Percentiles rank a stretch among this genome's conserved stretches.
Conservation (phyloP, 2,329 filamentous ascomycete genomes). For the Arthrobotrys conoides region DNA sequence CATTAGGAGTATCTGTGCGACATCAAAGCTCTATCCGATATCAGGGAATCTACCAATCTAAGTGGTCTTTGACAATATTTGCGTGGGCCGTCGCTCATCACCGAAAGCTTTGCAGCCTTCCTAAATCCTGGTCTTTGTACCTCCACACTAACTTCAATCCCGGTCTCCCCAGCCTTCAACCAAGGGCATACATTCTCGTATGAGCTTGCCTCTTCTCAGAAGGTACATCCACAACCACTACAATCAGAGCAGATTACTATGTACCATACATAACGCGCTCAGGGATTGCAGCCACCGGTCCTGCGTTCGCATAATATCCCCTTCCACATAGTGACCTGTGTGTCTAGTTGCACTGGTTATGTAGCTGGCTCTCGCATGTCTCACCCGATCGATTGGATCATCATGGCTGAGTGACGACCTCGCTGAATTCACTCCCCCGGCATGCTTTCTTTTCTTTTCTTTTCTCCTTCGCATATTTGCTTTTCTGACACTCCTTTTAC, state of each 20-base stretch:
- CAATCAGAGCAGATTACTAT: conserved; percentile 24
- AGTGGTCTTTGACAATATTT: conserved; percentile 15
- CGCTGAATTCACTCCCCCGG: conserved; percentile 55
- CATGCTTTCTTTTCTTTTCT: conserved; percentile 59
- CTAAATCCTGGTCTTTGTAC: conserved; percentile 44
- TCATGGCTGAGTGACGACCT: conserved; percentile 60
- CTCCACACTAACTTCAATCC: conserved; percentile 55
- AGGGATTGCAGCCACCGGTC: conserved; percentile 30
- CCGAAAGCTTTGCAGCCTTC: conserved; percentile 46
- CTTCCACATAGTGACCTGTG: conserved; percentile 45
- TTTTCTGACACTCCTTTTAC: conserved; percentile 63
- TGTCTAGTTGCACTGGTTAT: conserved; percentile 45
- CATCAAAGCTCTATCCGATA: conserved; percentile 26
- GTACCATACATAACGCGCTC: conserved; percentile 26
- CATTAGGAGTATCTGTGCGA: conserved; percentile 15
- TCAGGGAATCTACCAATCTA: conserved; percentile 9
- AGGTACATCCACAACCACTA: conserved; percentile 35
- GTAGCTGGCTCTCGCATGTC: conserved; percentile 57
- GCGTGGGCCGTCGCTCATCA: conserved; percentile 55
- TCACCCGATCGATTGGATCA: conserved; percentile 60
- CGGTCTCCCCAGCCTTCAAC: conserved; percentile 28
- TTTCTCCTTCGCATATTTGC: conserved; percentile 50
- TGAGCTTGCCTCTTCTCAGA: conserved; percentile 48
- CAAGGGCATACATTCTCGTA: conserved; percentile 25
- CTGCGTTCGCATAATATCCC: conserved; percentile 50